Evolutionary conservation across 805 yeast genomes (phyloP).

Genomic region (Candida xiaguanensis): DNA sequence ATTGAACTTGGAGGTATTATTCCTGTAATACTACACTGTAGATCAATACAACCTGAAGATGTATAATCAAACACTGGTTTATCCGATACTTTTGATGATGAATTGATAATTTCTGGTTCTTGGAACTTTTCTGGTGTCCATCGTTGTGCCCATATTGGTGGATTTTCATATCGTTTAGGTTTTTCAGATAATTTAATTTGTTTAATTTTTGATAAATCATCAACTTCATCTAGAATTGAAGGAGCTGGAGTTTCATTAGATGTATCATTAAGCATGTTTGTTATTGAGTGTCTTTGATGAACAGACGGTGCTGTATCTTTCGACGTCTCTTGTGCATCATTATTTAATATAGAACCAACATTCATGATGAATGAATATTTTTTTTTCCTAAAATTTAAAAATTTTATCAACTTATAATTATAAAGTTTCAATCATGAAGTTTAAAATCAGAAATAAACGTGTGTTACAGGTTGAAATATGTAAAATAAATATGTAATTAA

Average conservation of each 20-base stretch:
- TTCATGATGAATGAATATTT: constrained; percentile 30
- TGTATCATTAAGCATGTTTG: constrained; percentile 24
- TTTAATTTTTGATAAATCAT: constrained; percentile 25
- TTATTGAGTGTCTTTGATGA: constrained; percentile 27
- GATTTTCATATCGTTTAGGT: constrained; percentile 59
- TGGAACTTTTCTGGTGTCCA: constrained; percentile 45
- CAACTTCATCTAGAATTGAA: constrained; percentile 15
- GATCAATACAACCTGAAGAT: constrained; percentile 30
- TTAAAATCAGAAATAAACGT: too few relatives aligned
- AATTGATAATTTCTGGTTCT: background rate
- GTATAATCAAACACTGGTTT: constrained; percentile 29
- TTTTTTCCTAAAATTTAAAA: too few relatives aligned
- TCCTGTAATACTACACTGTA: constrained; percentile 62
- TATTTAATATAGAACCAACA: constrained; percentile 36
- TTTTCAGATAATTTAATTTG: constrained; percentile 29
- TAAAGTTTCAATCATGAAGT: too few relatives aligned
- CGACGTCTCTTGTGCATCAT: constrained; percentile 21
- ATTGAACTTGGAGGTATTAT: constrained; percentile 76
- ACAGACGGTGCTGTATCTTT: constrained; percentile 14
- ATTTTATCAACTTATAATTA: too few relatives aligned
- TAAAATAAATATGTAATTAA: too few relatives aligned
- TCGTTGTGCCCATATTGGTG: constrained; percentile 83
- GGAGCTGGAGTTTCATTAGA: constrained; percentile 4
- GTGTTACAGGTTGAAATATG: too few relatives aligned
- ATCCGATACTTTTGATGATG: constrained; percentile 15